phyloP scores from a whole-genome alignment of 2,329 filamentous ascomycete genomes.

The Aspergillus tubingensis region DNA sequence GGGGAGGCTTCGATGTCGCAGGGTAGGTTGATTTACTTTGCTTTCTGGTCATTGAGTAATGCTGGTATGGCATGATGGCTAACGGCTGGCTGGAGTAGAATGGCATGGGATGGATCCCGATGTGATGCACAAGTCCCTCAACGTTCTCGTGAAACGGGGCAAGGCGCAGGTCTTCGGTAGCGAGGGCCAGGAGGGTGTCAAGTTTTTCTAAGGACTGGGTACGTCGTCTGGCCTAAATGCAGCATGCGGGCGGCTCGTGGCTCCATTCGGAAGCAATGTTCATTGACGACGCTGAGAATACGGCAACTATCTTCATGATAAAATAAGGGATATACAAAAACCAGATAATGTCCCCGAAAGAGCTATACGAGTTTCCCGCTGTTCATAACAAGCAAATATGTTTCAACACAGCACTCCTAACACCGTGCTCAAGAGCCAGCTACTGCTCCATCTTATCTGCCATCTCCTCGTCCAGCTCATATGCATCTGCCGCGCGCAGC shows the following conservation, averaged over 20 bases:
- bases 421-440: slow-evolving; percentile 1
- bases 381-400: background rate
- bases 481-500: slow-evolving; percentile 66
- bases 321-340: slow-evolving; percentile 17
- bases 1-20: slow-evolving; percentile 76
- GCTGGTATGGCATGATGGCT: slow-evolving; percentile 7
- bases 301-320: slow-evolving; percentile 12
- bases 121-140: slow-evolving; percentile 75
- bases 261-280: background rate
- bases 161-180: slow-evolving; percentile 92
- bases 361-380: slow-evolving; percentile 6
- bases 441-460: slow-evolving; percentile 25
- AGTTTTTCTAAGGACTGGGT: slow-evolving; percentile 74
- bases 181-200: slow-evolving; percentile 86
- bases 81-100: slow-evolving; percentile 52
- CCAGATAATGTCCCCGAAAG: slow-evolving; percentile 10
- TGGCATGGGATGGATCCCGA: slow-evolving; percentile 87
- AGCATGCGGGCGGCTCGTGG: background rate
- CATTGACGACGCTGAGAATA: slow-evolving; percentile 2
- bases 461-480: slow-evolving; percentile 47
- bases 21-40: slow-evolving; percentile 50
- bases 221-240: background rate
- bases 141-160: slow-evolving; percentile 80
- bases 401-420: slow-evolving; percentile 9
- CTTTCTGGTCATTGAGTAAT: too few species aligned